Base-by-base conservation (phyloP, 2,329 filamentous ascomycete genomes). In the Ascochyta koolunga region DNA sequence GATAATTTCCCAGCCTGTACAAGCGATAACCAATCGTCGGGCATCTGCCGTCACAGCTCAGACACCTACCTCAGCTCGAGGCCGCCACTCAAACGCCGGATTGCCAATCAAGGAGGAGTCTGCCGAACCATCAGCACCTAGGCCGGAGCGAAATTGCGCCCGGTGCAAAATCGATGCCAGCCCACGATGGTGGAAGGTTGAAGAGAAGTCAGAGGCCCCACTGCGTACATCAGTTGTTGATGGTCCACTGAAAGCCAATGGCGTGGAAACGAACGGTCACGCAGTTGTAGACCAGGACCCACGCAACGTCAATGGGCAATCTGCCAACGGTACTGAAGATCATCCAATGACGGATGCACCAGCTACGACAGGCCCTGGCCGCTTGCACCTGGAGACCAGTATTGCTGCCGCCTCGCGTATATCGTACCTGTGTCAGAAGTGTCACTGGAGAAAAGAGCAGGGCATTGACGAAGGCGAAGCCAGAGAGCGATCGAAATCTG, bases 91-190 rank as follows among this genome's bases (percentile, higher is more conserved):
- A 46, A 70, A 73, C 42, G 72, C 66, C 24, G 74, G 73, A 1
- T 41, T 75, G 24, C 42, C 50, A 13, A 49, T 74, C 44, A 77
- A 76, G 47, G 66, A 73, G 50, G 76, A 79, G 53, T 58, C 70
- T 16, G 67, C 67, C 16, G 70, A 75, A 24, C 65, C 68, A 15
- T 50, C 68, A 33, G 60, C 56, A 11, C 60, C 63, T 19, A 68
- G 68, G 53, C 45, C 58, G 8, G 73, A 75, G 41, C 73, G 75
- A 18, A 73, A 70, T 54, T 82, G 79, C 52, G 69, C 65, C 21
- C 76, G 74, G 45, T 82, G 79, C 65, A 72, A 76, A 11, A 82
- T 89, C 52, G 88, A 92, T 67, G 83, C 88, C 44, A 91, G 87
- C 63, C 89, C 89, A 4, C 88, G 83, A 66, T 82, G 80, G 80